A percentile compares a stretch with the other conserved stretches of the same genome.
phyloP scores from a whole-genome alignment of 2,329 filamentous ascomycete genomes.

The Colletotrichum scovillei region DNA sequence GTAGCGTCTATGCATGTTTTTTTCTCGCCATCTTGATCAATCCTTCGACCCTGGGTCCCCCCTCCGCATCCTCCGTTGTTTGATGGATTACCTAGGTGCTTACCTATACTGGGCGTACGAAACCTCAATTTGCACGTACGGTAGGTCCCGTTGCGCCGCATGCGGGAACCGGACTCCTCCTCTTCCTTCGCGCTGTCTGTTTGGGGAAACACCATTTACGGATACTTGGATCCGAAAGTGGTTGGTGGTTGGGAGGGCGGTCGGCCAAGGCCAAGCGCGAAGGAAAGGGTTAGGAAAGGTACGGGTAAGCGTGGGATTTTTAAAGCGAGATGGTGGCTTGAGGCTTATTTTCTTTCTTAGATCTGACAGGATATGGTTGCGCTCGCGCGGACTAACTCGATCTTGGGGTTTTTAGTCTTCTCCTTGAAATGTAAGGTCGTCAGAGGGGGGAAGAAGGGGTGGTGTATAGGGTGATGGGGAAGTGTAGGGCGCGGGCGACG shows the following conservation, averaged over 20 bases:
- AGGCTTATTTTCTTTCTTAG: background rate
- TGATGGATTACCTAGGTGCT: too few relatives aligned
- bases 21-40: background rate
- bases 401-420: background rate
- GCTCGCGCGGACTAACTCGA: background rate
- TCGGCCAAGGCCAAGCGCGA: background rate
- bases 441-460: too few relatives aligned
- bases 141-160: background rate
- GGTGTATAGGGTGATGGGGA: too few relatives aligned
- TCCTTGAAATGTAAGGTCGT: background rate
- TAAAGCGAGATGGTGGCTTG: background rate
- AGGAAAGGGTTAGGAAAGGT: background rate
- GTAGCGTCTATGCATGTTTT: background rate
- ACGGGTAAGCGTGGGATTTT: background rate
- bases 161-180: background rate
- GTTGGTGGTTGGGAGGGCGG: background rate
- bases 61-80: too few relatives aligned
- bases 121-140: background rate
- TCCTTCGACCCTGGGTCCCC: background rate
- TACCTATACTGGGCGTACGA: too few relatives aligned
- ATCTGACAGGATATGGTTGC: background rate
- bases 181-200: background rate
- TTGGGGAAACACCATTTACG: background rate
- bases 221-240: slow-evolving; percentile 2
- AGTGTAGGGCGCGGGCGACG: too few relatives aligned